Conservation (phyloP, 257 asterid species). For the Agastache rugosa region DNA sequence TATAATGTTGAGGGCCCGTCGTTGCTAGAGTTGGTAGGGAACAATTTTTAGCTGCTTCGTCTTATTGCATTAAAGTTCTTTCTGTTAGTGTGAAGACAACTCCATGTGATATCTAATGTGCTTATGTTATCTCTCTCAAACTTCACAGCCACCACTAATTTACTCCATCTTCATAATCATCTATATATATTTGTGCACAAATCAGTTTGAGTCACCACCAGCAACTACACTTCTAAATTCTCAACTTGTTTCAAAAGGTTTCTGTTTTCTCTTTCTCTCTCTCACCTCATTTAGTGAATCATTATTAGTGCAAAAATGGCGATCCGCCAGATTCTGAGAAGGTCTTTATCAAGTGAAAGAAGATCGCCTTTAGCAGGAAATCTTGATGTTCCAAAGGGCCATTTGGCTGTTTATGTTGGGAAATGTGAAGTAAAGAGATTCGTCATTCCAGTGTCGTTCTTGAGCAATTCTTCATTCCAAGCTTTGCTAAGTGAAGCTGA, state of each 20-base stretch:
- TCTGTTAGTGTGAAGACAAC: constrained; percentile 21
- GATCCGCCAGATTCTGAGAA: constrained; percentile 32
- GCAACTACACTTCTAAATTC: neutral
- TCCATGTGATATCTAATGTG: constrained; percentile 35
- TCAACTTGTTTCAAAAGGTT: neutral
- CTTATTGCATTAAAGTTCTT: neutral
- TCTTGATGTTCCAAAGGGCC: constrained; percentile 43
- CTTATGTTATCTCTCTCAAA: neutral
- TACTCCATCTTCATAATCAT: neutral
- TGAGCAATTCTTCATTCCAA: constrained; percentile 16
- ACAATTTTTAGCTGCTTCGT: neutral
- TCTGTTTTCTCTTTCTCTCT: neutral
- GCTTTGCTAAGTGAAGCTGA: constrained; percentile 37
- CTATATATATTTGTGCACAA: neutral
- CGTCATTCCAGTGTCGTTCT: constrained; percentile 14
- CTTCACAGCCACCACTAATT: neutral
- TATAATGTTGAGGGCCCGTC: neutral
- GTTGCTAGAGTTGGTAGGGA: constrained; percentile 19
- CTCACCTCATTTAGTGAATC: neutral
- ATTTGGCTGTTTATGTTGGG: constrained; percentile 44
- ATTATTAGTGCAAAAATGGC: constrained; percentile 21
- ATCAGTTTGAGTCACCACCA: constrained; percentile 8
- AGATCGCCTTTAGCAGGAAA: constrained; percentile 26
- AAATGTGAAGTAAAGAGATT: constrained; percentile 34
- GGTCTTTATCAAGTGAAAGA: constrained; percentile 35